Conservation (phyloP, 2,329 filamentous ascomycete species). For the Neospermospora avenae region DNA sequence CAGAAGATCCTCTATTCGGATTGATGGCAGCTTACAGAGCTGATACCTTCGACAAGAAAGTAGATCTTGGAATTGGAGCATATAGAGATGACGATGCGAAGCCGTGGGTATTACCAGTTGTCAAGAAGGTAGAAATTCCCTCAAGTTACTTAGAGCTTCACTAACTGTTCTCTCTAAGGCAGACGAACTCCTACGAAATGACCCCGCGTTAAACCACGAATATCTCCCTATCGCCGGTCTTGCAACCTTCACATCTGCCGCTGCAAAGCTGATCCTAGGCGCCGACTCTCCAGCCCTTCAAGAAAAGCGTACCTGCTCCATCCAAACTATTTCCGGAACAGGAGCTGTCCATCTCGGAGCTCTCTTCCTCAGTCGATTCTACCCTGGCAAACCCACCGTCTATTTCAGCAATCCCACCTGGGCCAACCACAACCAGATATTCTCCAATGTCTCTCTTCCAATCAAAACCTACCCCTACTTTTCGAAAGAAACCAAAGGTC, state of each 20-base stretch:
- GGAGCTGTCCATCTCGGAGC: conserved; percentile 91
- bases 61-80: conserved; percentile 88
- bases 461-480: conserved; percentile 93
- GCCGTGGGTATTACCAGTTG: conserved; percentile 94
- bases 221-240: conserved; percentile 96
- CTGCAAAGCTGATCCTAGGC: conserved; percentile 86
- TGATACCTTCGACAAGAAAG: conserved; percentile 74
- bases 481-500: conserved; percentile 78
- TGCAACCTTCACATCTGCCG: conserved; percentile 79
- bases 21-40: conserved; percentile 84
- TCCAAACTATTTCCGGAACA: conserved; percentile 97
- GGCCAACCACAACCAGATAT: conserved; percentile 99
- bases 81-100: conserved; percentile 95
- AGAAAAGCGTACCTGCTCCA: conserved; percentile 75
- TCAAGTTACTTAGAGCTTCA: not conserved
- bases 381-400: conserved; percentile 68
- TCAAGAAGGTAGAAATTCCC: conserved; percentile 73
- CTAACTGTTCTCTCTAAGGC: conserved; percentile 56
- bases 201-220: conserved; percentile 93
- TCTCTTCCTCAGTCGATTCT: conserved; percentile 93
- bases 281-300: conserved; percentile 72
- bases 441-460: conserved; percentile 79
- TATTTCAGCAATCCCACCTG: conserved; percentile 96
- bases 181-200: conserved; percentile 81
- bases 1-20: conserved; percentile 93